Evolutionary conservation across 1,284 basidiomycete genomes (phyloP).

Genomic region (Wallemia hederae): DNA sequence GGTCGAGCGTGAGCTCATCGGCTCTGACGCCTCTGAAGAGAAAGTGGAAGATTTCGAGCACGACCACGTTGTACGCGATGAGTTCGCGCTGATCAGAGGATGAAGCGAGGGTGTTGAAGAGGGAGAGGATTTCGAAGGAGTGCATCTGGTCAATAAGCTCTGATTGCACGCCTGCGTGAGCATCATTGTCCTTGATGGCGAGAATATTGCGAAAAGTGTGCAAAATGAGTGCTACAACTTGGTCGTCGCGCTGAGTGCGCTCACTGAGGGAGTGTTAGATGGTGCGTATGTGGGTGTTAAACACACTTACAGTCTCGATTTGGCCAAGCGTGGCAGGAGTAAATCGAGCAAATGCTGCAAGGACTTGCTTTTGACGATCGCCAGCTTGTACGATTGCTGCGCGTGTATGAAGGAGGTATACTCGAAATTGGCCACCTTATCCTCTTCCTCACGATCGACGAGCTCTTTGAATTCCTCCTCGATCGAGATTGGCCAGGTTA

Average conservation of each 20-base stretch:
- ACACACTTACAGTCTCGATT: slow-evolving; percentile 12
- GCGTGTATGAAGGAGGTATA: slow-evolving; percentile 51
- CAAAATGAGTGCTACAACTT: slow-evolving; percentile 61
- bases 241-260: slow-evolving; percentile 44
- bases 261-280: slow-evolving; percentile 16
- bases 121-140: slow-evolving; percentile 39
- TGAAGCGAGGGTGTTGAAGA: slow-evolving; percentile 53
- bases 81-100: slow-evolving; percentile 43
- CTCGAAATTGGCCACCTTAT: slow-evolving; percentile 34
- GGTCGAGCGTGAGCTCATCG: neutral
- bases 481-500: slow-evolving; percentile 92
- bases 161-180: slow-evolving; percentile 16
- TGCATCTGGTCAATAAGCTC: slow-evolving; percentile 39
- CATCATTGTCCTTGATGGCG: slow-evolving; percentile 40
- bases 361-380: slow-evolving; percentile 9
- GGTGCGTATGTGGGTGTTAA: neutral
- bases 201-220: slow-evolving; percentile 68
- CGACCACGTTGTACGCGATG: slow-evolving; percentile 53
- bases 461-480: slow-evolving; percentile 70
- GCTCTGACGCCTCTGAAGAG: slow-evolving; percentile 37
- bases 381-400: slow-evolving; percentile 60
- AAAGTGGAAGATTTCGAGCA: slow-evolving; percentile 68
- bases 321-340: slow-evolving; percentile 16
- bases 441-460: slow-evolving; percentile 32
- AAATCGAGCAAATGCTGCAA: slow-evolving; percentile 15